Base-by-base conservation (phyloP, 768 basidiomycete genomes). In the Cystoderma amianthinum region DNA sequence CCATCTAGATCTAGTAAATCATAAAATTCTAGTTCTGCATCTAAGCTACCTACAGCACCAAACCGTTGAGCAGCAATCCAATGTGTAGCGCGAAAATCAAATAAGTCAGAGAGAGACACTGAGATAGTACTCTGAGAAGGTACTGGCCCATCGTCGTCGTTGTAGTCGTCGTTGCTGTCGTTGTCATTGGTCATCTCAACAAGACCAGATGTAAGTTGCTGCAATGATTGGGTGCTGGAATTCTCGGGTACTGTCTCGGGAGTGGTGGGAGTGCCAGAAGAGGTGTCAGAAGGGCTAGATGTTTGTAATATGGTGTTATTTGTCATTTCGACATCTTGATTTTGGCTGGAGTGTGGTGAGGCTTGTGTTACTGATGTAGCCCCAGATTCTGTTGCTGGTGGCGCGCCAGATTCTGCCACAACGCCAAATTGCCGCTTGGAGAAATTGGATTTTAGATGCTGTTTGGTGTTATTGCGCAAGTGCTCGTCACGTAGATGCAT, bases 401-500 rank as follows among this genome's bases (percentile, higher is more conserved):
- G 7, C 7, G 13, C 19, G 34, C 10, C 19, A 9, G 19, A n/a
- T 36, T 36, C 34, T 9, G 7, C 34, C 10, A 36, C 10, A n/a
- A 9, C 10, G 7, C 19, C 19, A 12, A 12, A 7, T 36, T 9
- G 19, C 7, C 9, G 9, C 16, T 36, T 17, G 13, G 10, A n/a
- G n/a, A n/a, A n/a, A n/a, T 36, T 36, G 34, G 7, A n/a, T n/a
- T n/a, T n/a, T n/a, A n/a, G n/a, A n/a, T n/a, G n/a, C n/a, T n/a
- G n/a, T n/a, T n/a, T n/a, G 13, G 10, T 17, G 7, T 38, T 22
- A 20, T 17, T 38, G 10, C 11, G 41, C 11, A 48, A 13, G 40
- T 59, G 49, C 36, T 55, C 55, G 44, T 62, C 52, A 17, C 54
- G 35, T 18, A 62, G 19, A 30, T 59, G 55, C 39, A 63, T 47